A percentile compares a stretch with the other conserved stretches of the same genome.
Evolutionary conservation across 345 rosid genomes (phyloP).

Genomic region (Brassica incana): DNA sequence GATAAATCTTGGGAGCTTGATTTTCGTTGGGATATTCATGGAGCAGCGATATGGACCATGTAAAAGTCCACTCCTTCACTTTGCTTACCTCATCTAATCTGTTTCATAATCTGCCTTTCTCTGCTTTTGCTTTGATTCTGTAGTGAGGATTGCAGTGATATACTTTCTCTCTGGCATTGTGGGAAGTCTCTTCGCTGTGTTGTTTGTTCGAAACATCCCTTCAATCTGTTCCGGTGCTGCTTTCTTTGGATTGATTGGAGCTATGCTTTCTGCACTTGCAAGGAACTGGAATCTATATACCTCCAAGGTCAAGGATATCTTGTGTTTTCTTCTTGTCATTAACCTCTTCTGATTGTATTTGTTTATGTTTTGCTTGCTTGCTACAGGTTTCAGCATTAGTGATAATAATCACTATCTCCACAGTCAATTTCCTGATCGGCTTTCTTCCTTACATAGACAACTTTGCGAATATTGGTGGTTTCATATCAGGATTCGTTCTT

Average conservation of each 20-base stretch:
- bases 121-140: conserved; percentile 23
- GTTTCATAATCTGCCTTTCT: not conserved
- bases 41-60: conserved; percentile 85
- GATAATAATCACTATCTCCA: conserved; percentile 47
- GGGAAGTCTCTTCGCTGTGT: conserved; percentile 64
- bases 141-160: conserved; percentile 75
- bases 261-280: conserved; percentile 66
- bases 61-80: conserved; percentile 26
- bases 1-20: conserved; percentile 59
- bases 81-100: not conserved
- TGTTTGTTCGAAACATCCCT: conserved; percentile 68
- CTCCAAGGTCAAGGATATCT: conserved; percentile 53
- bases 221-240: conserved; percentile 64
- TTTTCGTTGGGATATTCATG: conserved; percentile 72
- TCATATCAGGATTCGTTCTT: conserved; percentile 71
- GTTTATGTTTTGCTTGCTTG: not conserved
- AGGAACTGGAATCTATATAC: conserved; percentile 67
- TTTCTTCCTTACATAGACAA: conserved; percentile 73
- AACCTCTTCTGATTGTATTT: conserved; percentile 1
- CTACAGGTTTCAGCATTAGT: conserved; percentile 66
- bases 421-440: conserved; percentile 61
- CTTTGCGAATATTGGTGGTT: conserved; percentile 74
- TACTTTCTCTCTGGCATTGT: conserved; percentile 61
- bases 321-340: not conserved
- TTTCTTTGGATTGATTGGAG: conserved; percentile 77